Evolutionary conservation across 768 basidiomycete genomes (phyloP).

Genomic region (Hericium erinaceus): DNA sequence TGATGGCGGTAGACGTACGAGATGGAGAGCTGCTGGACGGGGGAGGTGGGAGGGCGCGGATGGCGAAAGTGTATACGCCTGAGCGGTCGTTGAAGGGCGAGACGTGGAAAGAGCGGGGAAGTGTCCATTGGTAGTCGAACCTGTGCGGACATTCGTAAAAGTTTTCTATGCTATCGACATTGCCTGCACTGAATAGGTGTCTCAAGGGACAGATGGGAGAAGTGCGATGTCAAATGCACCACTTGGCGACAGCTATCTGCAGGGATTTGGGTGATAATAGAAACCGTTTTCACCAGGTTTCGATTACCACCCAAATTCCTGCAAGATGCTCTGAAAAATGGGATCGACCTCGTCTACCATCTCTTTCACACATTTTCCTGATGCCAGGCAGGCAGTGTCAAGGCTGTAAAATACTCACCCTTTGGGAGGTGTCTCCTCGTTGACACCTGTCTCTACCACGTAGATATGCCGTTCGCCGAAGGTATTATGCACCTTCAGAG

Average conservation of each 20-base stretch:
- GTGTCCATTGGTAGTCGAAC: slow-evolving; percentile 56
- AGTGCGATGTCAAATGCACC: too few relatives aligned
- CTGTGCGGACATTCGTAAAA: slow-evolving; percentile 18
- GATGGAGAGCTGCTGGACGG: background rate
- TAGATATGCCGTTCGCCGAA: slow-evolving; percentile 64
- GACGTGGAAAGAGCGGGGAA: slow-evolving; percentile 62
- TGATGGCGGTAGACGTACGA: slow-evolving; percentile 19
- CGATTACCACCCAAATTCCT: too few relatives aligned
- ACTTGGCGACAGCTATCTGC: too few relatives aligned
- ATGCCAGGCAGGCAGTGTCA: too few relatives aligned
- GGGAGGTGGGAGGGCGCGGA: slow-evolving; percentile 35
- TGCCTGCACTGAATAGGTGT: too few relatives aligned
- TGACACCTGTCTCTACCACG: slow-evolving; percentile 35
- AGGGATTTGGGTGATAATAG: too few relatives aligned
- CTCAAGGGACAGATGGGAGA: too few relatives aligned
- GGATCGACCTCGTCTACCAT: too few relatives aligned
- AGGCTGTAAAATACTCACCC: slow-evolving; percentile 19
- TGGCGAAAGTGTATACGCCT: slow-evolving; percentile 52
- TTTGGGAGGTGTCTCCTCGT: slow-evolving; percentile 32
- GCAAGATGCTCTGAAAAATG: too few relatives aligned
- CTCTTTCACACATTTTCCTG: too few relatives aligned
- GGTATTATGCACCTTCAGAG: slow-evolving; percentile 54
- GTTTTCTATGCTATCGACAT: too few relatives aligned
- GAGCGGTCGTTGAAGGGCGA: slow-evolving; percentile 69
- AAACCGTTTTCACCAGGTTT: too few relatives aligned